Base-by-base conservation (phyloP, 1,284 basidiomycete species). In the Trametes hirsuta region DNA sequence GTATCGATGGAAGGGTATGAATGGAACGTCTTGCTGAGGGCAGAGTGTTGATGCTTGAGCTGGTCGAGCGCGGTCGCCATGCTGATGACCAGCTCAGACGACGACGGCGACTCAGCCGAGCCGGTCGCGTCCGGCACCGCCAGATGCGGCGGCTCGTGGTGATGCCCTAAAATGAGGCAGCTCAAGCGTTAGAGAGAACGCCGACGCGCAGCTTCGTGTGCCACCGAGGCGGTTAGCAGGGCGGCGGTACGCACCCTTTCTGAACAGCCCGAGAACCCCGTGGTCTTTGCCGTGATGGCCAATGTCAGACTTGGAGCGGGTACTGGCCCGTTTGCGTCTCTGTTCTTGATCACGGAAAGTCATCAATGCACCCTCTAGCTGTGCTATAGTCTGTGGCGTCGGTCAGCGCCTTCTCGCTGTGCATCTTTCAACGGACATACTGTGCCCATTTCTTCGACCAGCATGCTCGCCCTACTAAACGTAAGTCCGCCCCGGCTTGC, bases 371-470 rank as follows among this genome's bases (percentile, higher is more conserved):
- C 50, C 59, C 37, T 74, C 68, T 24, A 74, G 54, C 30, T 73
- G 71, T 9, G 47, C 57, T 51, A 75, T 72, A 21, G 72, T 74
- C 73, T 75, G 44, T n/a, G 3, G 34, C 3, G 18, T 22, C 34
- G 22, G 49, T 59, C 11, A 62, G 57, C 35, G 41, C 37, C 44
- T 6, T 18, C 34, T 36, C 42, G 30, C 40, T 11, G 41, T 30
- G n/a, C 8, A 55, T n/a, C 62, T 22, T 53, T 36, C 46, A 48
- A 15, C 2, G 6, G 30, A 80, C 84, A 59, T 71, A 81, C 84
- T 55, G 71, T 70, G 41, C 81, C 80, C 78, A 91, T 87, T 68
- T 87, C 85, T 47, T 90, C 87, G 12, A 84, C 75, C 55, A 88
- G 74, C 22, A 71, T 65, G 14, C 76, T 80, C 5, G 82, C 79